A percentile compares a stretch with the other conserved stretches of the same genome.
Evolutionary conservation across 768 basidiomycete genomes (phyloP).

Genomic region (Phanerodontia chrysosporium): DNA sequence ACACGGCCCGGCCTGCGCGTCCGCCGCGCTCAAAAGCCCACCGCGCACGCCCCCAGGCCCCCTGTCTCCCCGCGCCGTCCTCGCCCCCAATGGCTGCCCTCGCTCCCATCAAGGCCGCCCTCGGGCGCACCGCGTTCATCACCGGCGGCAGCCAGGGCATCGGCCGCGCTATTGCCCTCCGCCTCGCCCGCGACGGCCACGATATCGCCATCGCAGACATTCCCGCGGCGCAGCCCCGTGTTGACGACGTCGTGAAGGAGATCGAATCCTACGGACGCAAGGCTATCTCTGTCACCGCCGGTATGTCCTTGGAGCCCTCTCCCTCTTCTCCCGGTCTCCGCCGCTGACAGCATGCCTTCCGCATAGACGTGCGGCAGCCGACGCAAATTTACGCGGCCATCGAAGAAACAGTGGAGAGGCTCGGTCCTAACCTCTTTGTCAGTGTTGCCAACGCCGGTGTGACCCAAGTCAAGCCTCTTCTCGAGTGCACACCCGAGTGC

Average conservation of each 20-base stretch:
- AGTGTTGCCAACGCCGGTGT: constrained; percentile 31
- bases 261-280: constrained; percentile 28
- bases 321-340: not conserved
- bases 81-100: not conserved
- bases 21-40: not conserved
- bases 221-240: constrained; percentile 20
- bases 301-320: constrained; percentile 13
- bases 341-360: not conserved
- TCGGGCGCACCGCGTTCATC: constrained; percentile 35
- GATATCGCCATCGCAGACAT: constrained; percentile 46
- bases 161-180: constrained; percentile 42
- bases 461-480: constrained; percentile 25
- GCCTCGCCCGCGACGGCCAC: constrained; percentile 44
- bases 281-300: constrained; percentile 25
- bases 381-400: constrained; percentile 28
- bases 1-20: not conserved
- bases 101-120: constrained; percentile 25
- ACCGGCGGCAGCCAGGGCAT: constrained; percentile 46
- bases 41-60: not conserved
- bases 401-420: constrained; percentile 26
- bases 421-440: constrained; percentile 26
- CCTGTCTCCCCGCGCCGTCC: not conserved
- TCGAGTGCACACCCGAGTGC: constrained; percentile 29
- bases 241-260: constrained; percentile 23
- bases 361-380: constrained; percentile 25